phyloP scores from a whole-genome alignment of 1,139 yeast genomes.

The Insectozyma bohioensis region DNA sequence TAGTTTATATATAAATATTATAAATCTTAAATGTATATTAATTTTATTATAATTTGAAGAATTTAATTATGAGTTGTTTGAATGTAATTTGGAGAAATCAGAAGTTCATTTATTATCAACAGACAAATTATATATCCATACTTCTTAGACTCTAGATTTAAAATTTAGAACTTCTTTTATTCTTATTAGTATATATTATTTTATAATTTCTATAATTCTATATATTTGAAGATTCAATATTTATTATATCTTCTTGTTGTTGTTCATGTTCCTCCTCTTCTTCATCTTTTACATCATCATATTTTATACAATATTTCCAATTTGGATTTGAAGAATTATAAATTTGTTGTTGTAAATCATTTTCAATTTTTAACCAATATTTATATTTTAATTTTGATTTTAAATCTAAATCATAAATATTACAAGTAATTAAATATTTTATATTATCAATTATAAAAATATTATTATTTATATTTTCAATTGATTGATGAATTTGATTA shows the following conservation, averaged over 20 bases:
- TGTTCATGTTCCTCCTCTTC: background rate
- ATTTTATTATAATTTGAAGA: too few species aligned
- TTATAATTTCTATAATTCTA: constrained; percentile 3
- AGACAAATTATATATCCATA: too few species aligned
- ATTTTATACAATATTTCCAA: constrained; percentile 36
- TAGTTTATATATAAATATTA: too few species aligned
- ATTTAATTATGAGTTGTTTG: too few species aligned
- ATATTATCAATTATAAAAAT: constrained; percentile 26
- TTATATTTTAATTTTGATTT: constrained; percentile 40
- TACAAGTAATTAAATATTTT: constrained; percentile 35
- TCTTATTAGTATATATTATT: too few species aligned
- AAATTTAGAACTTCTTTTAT: too few species aligned
- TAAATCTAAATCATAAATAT: constrained; percentile 46
- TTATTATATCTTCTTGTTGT: too few species aligned
- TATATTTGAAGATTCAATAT: constrained; percentile 2
- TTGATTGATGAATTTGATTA: constrained; percentile 34
- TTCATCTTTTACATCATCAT: constrained; percentile 2
- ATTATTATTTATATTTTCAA: constrained; percentile 34
- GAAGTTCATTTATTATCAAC: too few species aligned
- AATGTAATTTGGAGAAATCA: too few species aligned
- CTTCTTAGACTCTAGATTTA: too few species aligned
- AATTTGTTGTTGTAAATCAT: constrained; percentile 26
- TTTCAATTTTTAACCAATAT: constrained; percentile 44
- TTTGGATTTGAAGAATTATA: constrained; percentile 36
- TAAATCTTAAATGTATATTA: too few species aligned